Evolutionary conservation across 495 filamentous ascomycete genomes (phyloP), one percentile per base, ranked within the genome.

Genomic region (Aspergillus campestris): DNA sequence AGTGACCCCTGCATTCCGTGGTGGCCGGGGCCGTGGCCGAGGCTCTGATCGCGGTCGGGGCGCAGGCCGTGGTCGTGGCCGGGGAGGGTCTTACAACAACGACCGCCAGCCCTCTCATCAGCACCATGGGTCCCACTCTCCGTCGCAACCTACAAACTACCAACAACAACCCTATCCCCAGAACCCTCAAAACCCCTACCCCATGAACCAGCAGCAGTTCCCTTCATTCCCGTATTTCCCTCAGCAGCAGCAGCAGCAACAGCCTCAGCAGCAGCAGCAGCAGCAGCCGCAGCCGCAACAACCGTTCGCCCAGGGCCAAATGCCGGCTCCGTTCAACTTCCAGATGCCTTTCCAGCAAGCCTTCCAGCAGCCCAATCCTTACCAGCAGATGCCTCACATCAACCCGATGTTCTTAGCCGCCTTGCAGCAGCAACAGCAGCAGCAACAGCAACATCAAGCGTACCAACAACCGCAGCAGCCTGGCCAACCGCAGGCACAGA

Each of bases 351-450:
- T 61, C 52, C 65, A 61, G 29, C 60, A 65, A 44, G 51, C 56
- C 35, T 64, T 62, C 43, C 63, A 66, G 14, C 69, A 62, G 45
- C 51, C 50, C 7, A 61, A 64, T 42, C 55, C 59, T 8, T 70
- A 70, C 48, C 64, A 60, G 33, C 47, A 60, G 28, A 44, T 64
- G 6, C 66, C 70, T 1, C 80, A 81, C 42, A 72, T 87, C 50
- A 86, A 83, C 43, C 83, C 83, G 6, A 70, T 78, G 1, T 82
- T 87, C 64, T 71, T 86, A 49, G 68, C 67, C 49, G 59, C 61
- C 24, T 42, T 72, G 44, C 68, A 71, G 42, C 69, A 71, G 40
- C 65, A 67, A 33, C 67, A 63, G 27, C 67, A 72, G 45, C 54
- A 52, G 42, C 59, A 63, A 40, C 59, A 59, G 40, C 58, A 55